Conservation (phyloP, 257 asterid species). For the Ballota nigra region DNA sequence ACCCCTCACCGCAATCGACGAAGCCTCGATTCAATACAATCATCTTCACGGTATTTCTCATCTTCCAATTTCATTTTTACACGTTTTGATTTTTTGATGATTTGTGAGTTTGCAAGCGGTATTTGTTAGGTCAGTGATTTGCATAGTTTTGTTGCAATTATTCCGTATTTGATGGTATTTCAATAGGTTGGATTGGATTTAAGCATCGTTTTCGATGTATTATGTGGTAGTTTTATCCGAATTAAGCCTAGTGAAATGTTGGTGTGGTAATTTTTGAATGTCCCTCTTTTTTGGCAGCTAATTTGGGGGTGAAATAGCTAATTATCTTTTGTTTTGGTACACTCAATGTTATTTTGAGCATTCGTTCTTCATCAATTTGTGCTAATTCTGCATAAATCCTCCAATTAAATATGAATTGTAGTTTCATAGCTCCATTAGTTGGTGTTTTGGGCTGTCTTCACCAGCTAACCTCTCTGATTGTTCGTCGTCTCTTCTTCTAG, state of each 20-base stretch:
- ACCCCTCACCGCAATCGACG: slow-evolving; percentile 19
- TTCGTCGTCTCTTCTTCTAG: background rate
- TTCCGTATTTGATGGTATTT: background rate
- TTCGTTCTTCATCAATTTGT: background rate
- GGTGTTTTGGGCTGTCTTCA: background rate
- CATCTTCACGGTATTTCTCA: slow-evolving; percentile 2
- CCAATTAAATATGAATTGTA: background rate
- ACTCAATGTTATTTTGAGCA: background rate
- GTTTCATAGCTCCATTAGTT: background rate
- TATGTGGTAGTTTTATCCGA: background rate
- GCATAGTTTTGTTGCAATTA: background rate
- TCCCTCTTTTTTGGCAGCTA: background rate
- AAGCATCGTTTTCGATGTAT: background rate
- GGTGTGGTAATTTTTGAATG: background rate
- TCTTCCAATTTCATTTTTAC: background rate
- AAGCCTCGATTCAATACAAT: slow-evolving; percentile 12
- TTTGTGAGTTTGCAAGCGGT: background rate
- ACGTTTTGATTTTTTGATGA: background rate
- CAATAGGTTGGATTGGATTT: background rate
- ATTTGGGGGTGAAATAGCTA: background rate
- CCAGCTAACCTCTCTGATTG: background rate
- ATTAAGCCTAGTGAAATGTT: background rate
- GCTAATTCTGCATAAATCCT: background rate
- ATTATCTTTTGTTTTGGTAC: background rate
- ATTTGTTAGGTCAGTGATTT: background rate